Evolutionary conservation across 1,284 basidiomycete genomes (phyloP).

Genomic region (Porodaedalea pini): DNA sequence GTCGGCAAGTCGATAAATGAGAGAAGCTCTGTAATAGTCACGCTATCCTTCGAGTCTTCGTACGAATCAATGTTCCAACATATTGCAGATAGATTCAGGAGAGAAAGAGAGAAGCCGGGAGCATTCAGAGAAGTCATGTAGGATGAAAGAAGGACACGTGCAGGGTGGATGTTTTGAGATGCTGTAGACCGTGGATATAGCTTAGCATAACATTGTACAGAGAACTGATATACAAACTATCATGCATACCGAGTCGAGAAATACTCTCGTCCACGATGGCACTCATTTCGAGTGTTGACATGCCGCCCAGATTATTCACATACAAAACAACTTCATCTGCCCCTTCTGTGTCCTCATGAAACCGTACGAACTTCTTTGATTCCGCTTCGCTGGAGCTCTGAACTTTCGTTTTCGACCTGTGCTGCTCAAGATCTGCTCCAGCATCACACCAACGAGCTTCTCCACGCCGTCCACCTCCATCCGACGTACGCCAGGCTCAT

Average conservation of each 20-base stretch:
- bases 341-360: too few relatives aligned
- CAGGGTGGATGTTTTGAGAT: constrained; percentile 4
- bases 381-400: neutral
- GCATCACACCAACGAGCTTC: constrained; percentile 39
- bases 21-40: constrained; percentile 28
- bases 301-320: constrained; percentile 55
- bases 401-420: neutral
- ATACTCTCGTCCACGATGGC: constrained; percentile 43
- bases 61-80: neutral
- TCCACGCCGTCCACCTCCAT: constrained; percentile 31
- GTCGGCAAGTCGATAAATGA: constrained; percentile 39
- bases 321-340: constrained; percentile 40
- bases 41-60: constrained; percentile 24
- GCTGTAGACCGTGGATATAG: neutral
- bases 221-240: neutral
- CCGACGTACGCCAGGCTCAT: constrained; percentile 50
- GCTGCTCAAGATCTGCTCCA: constrained; percentile 22
- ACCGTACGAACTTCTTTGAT: neutral
- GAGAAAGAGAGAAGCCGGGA: constrained; percentile 42
- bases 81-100: constrained; percentile 32
- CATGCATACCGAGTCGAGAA: constrained; percentile 37
- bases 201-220: neutral
- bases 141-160: constrained; percentile 27
- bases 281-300: constrained; percentile 51
- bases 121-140: constrained; percentile 47